These are phyloP conservation scores for Suillus cothurnatus DNA, from an alignment of 768 basidiomycete species.

Conservation along the genomic window DNA sequence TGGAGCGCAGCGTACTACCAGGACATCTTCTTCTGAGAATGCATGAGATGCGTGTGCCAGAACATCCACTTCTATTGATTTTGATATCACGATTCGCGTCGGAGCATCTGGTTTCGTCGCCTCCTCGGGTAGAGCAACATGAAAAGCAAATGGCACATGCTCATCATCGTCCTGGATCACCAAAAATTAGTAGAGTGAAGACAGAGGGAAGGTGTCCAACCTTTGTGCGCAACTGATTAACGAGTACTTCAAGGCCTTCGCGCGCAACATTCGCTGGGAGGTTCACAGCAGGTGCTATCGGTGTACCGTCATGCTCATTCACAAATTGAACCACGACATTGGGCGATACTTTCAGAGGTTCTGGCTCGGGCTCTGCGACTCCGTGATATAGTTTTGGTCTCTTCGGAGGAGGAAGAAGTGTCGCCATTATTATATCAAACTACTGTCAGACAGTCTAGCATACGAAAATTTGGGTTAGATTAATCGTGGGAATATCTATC, in stretches of 20 bases:
- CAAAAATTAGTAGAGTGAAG: background rate
- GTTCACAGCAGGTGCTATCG: slow-evolving; percentile 86
- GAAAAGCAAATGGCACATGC: slow-evolving; percentile 90
- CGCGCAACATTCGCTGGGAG: slow-evolving; percentile 85
- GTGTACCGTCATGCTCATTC: slow-evolving; percentile 79
- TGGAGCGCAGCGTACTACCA: slow-evolving; percentile 88
- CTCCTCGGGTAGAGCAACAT: slow-evolving; percentile 71
- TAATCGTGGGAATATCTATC: background rate
- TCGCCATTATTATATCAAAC: slow-evolving; percentile 58
- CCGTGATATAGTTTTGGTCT: slow-evolving; percentile 83
- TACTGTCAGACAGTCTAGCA: background rate
- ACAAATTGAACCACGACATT: slow-evolving; percentile 92
- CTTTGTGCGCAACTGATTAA: slow-evolving; percentile 82
- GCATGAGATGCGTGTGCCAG: slow-evolving; percentile 69
- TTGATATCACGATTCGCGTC: slow-evolving; percentile 80
- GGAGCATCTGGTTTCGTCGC: slow-evolving; percentile 52
- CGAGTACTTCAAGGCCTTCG: slow-evolving; percentile 83
- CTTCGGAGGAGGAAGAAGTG: slow-evolving; percentile 86
- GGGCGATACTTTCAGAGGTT: slow-evolving; percentile 48
- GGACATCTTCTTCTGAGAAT: slow-evolving; percentile 84
- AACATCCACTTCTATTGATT: slow-evolving; percentile 82
- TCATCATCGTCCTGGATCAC: slow-evolving; percentile 59
- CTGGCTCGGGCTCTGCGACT: slow-evolving; percentile 62
- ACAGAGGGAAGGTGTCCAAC: slow-evolving; percentile 41
- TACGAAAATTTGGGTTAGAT: background rate